phyloP scores from a whole-genome alignment of 2,329 filamentous ascomycete genomes.

The Colletotrichum sp. region DNA sequence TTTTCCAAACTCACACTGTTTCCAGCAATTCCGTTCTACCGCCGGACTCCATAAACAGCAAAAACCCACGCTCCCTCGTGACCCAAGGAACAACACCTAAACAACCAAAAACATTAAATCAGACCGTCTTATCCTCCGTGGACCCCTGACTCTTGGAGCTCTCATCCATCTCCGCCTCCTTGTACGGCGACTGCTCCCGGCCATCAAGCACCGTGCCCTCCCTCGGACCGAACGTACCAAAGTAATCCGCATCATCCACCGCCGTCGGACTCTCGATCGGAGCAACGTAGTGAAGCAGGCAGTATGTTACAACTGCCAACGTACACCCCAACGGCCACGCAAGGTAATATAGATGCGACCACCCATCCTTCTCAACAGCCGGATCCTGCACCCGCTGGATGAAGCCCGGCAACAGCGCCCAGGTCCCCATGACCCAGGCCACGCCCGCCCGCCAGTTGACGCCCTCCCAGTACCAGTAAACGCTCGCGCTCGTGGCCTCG shows the following conservation, averaged over 20 bases:
- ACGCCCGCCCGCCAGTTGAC: slow-evolving; percentile 26
- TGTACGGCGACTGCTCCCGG: background rate
- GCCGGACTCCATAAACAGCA: background rate
- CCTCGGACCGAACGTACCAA: slow-evolving; percentile 28
- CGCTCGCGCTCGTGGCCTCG: slow-evolving; percentile 11
- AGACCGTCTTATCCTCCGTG: background rate
- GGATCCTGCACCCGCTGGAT: slow-evolving; percentile 25
- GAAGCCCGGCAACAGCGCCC: slow-evolving; percentile 28
- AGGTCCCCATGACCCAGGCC: slow-evolving; percentile 24
- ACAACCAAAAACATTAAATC: background rate
- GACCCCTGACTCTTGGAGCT: background rate
- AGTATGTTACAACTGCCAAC: slow-evolving; percentile 24
- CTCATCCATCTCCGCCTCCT: background rate
- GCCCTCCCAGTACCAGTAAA: slow-evolving; percentile 29
- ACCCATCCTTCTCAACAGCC: slow-evolving; percentile 19
- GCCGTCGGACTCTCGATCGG: slow-evolving; percentile 23
- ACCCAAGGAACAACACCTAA: background rate
- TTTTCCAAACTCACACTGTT: background rate
- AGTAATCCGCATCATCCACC: slow-evolving; percentile 31
- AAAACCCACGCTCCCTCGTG: background rate
- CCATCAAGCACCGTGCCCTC: slow-evolving; percentile 1
- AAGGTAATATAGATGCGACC: slow-evolving; percentile 32
- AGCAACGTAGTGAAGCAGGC: slow-evolving; percentile 20
- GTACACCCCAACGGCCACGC: slow-evolving; percentile 28
- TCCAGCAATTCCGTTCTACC: background rate